Conservation (phyloP, 441 rosid species). For the Hypseocharis bilobata region DNA sequence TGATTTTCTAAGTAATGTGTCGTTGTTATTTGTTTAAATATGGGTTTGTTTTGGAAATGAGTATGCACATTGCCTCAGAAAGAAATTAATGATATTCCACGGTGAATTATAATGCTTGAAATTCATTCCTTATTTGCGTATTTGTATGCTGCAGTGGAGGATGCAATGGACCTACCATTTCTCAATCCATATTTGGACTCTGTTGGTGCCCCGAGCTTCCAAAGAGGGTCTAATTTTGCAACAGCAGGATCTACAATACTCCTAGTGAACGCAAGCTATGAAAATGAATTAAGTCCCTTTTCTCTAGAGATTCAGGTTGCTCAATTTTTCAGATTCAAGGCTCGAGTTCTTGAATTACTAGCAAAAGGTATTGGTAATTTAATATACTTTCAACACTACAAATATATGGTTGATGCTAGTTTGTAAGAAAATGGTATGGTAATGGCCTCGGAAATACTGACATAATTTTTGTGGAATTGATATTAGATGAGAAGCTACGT, state of each 20-base stretch:
- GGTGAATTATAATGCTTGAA: no score
- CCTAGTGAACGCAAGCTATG: slow-evolving; percentile 26
- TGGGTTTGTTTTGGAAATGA: no score
- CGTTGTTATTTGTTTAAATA: background rate
- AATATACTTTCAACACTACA: no score
- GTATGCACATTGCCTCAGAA: no score
- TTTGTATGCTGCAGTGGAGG: slow-evolving; percentile 22
- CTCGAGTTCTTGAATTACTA: slow-evolving; percentile 25
- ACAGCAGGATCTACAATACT: slow-evolving; percentile 32
- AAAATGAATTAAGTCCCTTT: slow-evolving; percentile 19
- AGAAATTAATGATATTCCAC: no score
- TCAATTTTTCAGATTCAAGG: slow-evolving; percentile 37
- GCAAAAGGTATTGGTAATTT: slow-evolving; percentile 26
- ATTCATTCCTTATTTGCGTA: no score
- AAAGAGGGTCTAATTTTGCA: slow-evolving; percentile 35
- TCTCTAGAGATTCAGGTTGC: slow-evolving; percentile 36
- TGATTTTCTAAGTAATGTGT: slow-evolving; percentile 44
- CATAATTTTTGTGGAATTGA: background rate
- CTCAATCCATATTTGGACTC: slow-evolving; percentile 38
- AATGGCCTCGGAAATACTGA: background rate
- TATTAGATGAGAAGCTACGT: slow-evolving; percentile 23
- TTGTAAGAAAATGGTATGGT: no score
- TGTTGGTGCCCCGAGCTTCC: slow-evolving; percentile 32
- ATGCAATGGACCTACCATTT: slow-evolving; percentile 26
- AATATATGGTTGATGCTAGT: no score